phyloP scores from a whole-genome alignment of 331 rosid species.

The Prunus yedoensis region DNA sequence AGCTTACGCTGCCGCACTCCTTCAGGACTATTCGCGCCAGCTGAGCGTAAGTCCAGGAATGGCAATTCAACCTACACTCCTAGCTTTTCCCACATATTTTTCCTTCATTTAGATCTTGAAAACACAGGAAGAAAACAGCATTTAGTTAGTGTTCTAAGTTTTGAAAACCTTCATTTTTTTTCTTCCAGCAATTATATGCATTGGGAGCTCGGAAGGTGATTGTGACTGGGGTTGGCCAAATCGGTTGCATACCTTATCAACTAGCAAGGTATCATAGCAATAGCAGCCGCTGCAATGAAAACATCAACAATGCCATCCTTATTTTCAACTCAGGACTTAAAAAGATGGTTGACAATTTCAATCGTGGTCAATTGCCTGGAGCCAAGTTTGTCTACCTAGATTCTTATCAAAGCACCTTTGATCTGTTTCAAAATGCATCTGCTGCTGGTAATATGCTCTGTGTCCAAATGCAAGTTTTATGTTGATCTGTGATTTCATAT shows the following conservation, averaged over 20 bases:
- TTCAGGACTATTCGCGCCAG: constrained; percentile 70
- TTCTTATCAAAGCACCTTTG: constrained; percentile 56
- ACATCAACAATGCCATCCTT: constrained; percentile 56
- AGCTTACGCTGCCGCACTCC: constrained; percentile 65
- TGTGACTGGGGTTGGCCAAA: constrained; percentile 73
- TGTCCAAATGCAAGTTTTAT: neutral
- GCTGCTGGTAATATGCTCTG: constrained; percentile 37
- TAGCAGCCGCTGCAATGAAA: constrained; percentile 67
- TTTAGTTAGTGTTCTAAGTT: neutral
- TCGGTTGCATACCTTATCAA: constrained; percentile 90
- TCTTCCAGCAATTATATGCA: constrained; percentile 57
- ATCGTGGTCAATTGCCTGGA: constrained; percentile 66
- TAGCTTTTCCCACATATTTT: neutral
- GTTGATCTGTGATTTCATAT: neutral
- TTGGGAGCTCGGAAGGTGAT: constrained; percentile 88
- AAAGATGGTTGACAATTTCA: constrained; percentile 58
- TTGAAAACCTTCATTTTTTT: neutral
- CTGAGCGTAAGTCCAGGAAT: constrained; percentile 44
- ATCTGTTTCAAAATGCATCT: constrained; percentile 48
- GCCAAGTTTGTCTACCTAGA: constrained; percentile 80
- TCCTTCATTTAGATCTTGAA: neutral
- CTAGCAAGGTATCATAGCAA: constrained; percentile 66
- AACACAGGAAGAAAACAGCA: neutral
- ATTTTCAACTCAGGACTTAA: constrained; percentile 72
- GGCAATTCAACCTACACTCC: neutral